phyloP scores from a whole-genome alignment of 2,329 filamentous ascomycete genomes.

The Aspergillus sp. region DNA sequence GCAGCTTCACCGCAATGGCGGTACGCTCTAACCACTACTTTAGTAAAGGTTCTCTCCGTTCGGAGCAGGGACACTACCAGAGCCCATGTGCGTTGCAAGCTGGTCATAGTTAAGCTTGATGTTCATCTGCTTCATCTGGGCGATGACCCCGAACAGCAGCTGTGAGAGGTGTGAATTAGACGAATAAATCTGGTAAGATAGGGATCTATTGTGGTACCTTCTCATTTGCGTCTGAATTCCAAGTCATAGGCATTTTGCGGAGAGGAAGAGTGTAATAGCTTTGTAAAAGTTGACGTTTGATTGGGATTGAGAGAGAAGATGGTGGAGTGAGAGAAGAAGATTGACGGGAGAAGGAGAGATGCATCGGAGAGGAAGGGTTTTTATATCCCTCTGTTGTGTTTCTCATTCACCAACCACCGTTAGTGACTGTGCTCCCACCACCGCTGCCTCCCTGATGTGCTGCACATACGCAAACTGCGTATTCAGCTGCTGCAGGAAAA shows the following conservation, averaged over 20 bases:
- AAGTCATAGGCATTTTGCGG: slow-evolving; percentile 9
- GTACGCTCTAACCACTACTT: slow-evolving; percentile 4
- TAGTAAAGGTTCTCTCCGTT: not conserved
- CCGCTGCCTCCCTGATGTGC: not conserved
- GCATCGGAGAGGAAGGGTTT: not conserved
- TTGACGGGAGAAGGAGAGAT: not conserved
- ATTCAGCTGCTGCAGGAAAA: not conserved
- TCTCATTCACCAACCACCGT: not conserved
- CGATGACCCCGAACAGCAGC: slow-evolving; percentile 12
- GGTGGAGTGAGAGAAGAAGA: not conserved
- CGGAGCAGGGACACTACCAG: slow-evolving; percentile 1
- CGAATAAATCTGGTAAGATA: not conserved
- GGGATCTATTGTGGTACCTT: slow-evolving; percentile 2
- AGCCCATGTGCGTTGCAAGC: slow-evolving; percentile 8
- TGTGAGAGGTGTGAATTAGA: not conserved
- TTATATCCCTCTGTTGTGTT: no score
- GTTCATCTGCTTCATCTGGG: slow-evolving; percentile 4
- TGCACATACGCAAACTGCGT: slow-evolving; percentile 4
- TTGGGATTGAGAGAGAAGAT: not conserved
- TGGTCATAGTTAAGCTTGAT: slow-evolving; percentile 10
- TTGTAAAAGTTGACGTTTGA: not conserved
- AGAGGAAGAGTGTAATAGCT: not conserved
- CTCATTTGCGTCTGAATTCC: slow-evolving; percentile 10
- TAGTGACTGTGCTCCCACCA: not conserved
- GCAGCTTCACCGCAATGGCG: slow-evolving; percentile 3